Conservation (phyloP, 2,329 filamentous ascomycete species). For the Alternaria triticina region DNA sequence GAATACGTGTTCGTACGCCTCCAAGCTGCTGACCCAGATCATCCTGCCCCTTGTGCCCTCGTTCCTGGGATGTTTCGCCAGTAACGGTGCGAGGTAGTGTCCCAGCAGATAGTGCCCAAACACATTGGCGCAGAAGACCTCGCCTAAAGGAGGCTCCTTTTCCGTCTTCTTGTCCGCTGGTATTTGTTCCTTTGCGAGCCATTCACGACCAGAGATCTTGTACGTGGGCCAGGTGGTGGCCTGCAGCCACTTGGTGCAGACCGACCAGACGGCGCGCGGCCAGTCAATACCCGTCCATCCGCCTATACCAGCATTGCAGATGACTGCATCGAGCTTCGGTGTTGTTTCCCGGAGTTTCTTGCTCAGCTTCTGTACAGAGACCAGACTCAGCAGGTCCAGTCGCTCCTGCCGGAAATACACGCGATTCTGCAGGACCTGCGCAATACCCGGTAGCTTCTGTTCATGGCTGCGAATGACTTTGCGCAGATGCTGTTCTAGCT, state of each 20-base stretch:
- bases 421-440: constrained; percentile 48
- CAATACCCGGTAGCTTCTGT: constrained; percentile 46
- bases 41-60: constrained; percentile 65
- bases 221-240: constrained; percentile 78
- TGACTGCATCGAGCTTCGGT: constrained; percentile 76
- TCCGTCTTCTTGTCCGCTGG: constrained; percentile 32
- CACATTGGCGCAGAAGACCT: constrained; percentile 88
- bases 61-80: constrained; percentile 58
- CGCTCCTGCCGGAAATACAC: constrained; percentile 63
- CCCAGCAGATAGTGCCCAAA: constrained; percentile 94
- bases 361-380: constrained; percentile 62
- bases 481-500: constrained; percentile 68
- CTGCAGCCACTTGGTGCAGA: constrained; percentile 69
- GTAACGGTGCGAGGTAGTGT: constrained; percentile 78
- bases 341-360: constrained; percentile 61
- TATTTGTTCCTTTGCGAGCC: constrained; percentile 62
- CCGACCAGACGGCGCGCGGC: constrained; percentile 61
- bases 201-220: constrained; percentile 69
- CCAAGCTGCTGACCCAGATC: constrained; percentile 86
- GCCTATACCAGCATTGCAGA: constrained; percentile 89
- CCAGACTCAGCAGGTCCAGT: constrained; percentile 63
- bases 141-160: constrained; percentile 70
- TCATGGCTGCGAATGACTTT: constrained; percentile 50
- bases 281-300: constrained; percentile 85
- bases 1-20: constrained; percentile 67